Base-by-base conservation (phyloP, 106 monocot species). In the Acorus gramineus region DNA sequence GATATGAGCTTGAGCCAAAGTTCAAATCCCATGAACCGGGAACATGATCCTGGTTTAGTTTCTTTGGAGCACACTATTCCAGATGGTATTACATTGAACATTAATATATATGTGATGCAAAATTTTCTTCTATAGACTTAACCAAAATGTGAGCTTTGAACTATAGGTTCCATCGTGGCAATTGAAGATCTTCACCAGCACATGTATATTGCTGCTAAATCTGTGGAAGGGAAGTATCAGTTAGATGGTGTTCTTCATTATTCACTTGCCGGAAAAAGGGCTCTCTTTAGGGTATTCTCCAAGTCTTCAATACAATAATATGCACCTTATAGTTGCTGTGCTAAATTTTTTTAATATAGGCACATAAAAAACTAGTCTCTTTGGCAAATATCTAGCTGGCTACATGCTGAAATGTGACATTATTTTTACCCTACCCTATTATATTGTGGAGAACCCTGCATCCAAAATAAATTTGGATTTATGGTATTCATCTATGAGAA, bases 181-280 rank as follows among this genome's bases (percentile, higher is more conserved):
- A 78, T 93, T 47, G 58, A 80, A 69, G 93, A 93, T 81, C 59
- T 93, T 60, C 72, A 89, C 45, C 85, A 93, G 55, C 93, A 89
- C 67, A 69, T 83, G 76, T 93, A 93, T 76, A 65, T 89, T 69
- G 75, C 93, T 49, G 74, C 85, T 69, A 80, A 89, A 79, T 53
- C 11, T 14, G 62, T 72, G 12, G 80, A 73, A 46, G 60, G 7
- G 8, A 89, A 83, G 12, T 82, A 76, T 58, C 48, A 55, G 52
- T 56, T 83, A 56, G 74, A 78, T 63, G 89, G 93, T 52, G 61
- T 71, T 49, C 78, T 79, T 65, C 93, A 93, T 81, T 89, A 93
- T 78, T 78, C 82, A 76, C 76, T 93, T 71, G 80, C 68, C 52
- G 78, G 89, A 73, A 78, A 89, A 76, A 66, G 71, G 14, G 85